Conservation (phyloP, 441 rosid species). For the Pelargonium citronellum region DNA sequence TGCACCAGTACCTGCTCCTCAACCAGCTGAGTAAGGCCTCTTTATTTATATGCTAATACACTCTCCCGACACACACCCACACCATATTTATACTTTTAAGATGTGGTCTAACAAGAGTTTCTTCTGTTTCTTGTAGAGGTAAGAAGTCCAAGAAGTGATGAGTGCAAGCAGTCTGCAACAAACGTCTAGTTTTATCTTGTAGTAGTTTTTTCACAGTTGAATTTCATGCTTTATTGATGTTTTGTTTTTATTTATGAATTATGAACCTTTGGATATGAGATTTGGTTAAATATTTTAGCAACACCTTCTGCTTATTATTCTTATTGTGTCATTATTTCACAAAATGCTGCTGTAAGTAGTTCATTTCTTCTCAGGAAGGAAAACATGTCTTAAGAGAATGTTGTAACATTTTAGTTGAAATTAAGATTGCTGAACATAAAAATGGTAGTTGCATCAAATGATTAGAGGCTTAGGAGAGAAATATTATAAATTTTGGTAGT, state of each 20-base stretch:
- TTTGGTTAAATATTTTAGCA: background rate
- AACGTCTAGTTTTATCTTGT: background rate
- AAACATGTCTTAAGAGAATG: no score
- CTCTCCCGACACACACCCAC: no score
- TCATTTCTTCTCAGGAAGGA: no score
- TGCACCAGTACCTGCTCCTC: background rate
- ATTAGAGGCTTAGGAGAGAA: no score
- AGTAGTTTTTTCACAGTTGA: background rate
- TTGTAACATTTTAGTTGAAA: no score
- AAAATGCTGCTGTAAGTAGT: no score
- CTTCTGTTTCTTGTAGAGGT: background rate
- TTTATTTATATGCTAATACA: no score
- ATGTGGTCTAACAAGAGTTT: background rate
- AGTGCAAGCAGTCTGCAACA: background rate
- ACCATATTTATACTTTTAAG: background rate
- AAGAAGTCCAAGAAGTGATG: background rate
- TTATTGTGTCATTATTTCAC: no score
- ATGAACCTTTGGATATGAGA: background rate
- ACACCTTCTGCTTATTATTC: no score
- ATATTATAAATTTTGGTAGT: no score
- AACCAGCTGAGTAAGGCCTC: background rate
- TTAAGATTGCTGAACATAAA: no score
- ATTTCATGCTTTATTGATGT: background rate
- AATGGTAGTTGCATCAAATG: no score
- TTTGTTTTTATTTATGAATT: constrained; percentile 1